Conservation (phyloP, 441 rosid species). For the Populus hybrid region DNA sequence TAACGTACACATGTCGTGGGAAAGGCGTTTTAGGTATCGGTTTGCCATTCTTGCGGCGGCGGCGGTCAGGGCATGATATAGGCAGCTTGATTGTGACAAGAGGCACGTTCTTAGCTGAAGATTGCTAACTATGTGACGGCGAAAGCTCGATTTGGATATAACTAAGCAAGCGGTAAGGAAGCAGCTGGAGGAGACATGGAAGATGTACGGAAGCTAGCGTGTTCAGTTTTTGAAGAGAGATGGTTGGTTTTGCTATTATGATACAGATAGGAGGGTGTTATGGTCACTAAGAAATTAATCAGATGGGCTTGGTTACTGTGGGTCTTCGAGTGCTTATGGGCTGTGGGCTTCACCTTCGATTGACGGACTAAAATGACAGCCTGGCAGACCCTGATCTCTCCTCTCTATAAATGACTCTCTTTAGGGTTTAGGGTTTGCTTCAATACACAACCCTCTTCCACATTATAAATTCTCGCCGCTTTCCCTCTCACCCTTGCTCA, state of each 20-base stretch:
- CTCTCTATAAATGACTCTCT: not conserved
- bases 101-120: not conserved
- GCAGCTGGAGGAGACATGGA: not conserved
- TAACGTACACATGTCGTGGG: slow-evolving; percentile 30
- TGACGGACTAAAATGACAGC: not conserved
- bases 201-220: not conserved
- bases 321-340: not conserved
- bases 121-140: not conserved
- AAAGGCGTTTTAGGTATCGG: slow-evolving; percentile 33
- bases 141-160: not conserved
- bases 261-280: not conserved
- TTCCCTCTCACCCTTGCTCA: too few relatives aligned
- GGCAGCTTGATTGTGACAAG: not conserved
- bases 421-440: not conserved
- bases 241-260: slow-evolving; percentile 2
- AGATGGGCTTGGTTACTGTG: not conserved
- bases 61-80: not conserved
- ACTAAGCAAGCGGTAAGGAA: not conserved
- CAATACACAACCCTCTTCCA: not conserved
- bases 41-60: slow-evolving; percentile 24
- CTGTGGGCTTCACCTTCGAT: not conserved
- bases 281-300: not conserved
- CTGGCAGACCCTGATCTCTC: not conserved
- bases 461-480: not conserved
- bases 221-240: not conserved